Conservation (phyloP, 139 green algal genomes). For the Tetradesmus lagerheimii region DNA sequence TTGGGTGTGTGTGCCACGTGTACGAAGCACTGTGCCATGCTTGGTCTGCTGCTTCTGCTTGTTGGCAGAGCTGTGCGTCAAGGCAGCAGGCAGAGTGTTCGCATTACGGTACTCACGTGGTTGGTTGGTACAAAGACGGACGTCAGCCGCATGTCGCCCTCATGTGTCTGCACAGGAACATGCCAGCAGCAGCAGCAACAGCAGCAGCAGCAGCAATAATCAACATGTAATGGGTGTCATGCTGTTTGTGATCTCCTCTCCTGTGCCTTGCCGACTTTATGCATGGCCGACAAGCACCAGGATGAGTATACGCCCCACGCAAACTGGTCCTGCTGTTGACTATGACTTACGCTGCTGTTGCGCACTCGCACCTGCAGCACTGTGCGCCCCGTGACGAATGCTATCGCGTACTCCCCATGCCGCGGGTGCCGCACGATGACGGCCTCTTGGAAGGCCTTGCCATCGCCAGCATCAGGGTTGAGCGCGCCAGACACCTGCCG, state of each 20-base stretch:
- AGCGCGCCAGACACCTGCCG: constrained; percentile 38
- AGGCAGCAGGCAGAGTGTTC: neutral
- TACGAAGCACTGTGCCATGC: too few species aligned
- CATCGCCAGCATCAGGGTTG: constrained; percentile 38
- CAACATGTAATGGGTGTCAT: too few species aligned
- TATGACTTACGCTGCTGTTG: too few species aligned
- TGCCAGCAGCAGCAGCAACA: neutral
- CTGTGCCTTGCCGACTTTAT: neutral
- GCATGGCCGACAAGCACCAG: neutral
- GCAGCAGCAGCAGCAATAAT: neutral
- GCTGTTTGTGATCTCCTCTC: too few species aligned
- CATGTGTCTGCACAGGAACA: constrained; percentile 37
- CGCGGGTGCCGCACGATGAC: constrained; percentile 92
- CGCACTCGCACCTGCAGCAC: constrained; percentile 71
- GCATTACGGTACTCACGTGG: constrained; percentile 66
- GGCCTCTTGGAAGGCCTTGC: constrained; percentile 56
- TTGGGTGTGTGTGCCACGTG: too few species aligned
- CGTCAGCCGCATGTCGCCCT: constrained; percentile 67
- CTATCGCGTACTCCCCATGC: constrained; percentile 91
- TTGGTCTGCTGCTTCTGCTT: too few species aligned
- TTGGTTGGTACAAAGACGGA: constrained; percentile 95
- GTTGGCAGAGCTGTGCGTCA: neutral
- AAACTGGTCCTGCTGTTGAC: too few species aligned
- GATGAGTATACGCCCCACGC: too few species aligned
- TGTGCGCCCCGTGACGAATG: constrained; percentile 93